Evolutionary conservation across 257 asterid species (phyloP).

Genomic region (Avicennia marina): DNA sequence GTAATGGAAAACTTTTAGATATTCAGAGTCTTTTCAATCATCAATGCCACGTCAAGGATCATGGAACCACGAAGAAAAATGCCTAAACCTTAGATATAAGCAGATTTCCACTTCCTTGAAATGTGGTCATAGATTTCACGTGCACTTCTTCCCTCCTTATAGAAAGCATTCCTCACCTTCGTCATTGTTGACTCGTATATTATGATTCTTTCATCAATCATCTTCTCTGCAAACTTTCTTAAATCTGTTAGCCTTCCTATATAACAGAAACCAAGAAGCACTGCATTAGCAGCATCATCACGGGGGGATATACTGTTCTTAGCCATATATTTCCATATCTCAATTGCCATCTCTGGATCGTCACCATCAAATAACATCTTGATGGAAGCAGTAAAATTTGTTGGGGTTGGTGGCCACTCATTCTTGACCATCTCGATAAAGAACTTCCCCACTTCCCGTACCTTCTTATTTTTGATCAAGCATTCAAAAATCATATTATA

Average conservation of each 20-base stretch:
- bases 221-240: constrained; percentile 55
- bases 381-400: constrained; percentile 51
- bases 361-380: constrained; percentile 51
- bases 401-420: constrained; percentile 63
- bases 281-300: constrained; percentile 59
- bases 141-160: constrained; percentile 41
- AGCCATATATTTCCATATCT: constrained; percentile 67
- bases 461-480: constrained; percentile 54
- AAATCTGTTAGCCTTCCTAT: constrained; percentile 53
- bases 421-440: constrained; percentile 69
- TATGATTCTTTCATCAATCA: constrained; percentile 52
- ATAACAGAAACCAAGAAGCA: constrained; percentile 63
- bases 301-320: constrained; percentile 44
- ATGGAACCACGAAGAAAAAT: constrained; percentile 4
- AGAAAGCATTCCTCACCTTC: constrained; percentile 43
- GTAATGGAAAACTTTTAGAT: neutral
- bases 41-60: constrained; percentile 7
- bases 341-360: constrained; percentile 69
- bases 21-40: constrained; percentile 6
- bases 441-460: constrained; percentile 45
- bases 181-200: constrained; percentile 61
- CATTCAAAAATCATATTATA: constrained; percentile 64
- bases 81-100: constrained; percentile 24
- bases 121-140: constrained; percentile 53
- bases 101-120: constrained; percentile 56